These are phyloP conservation scores for Leccinum disarticulatum DNA, from an alignment of 768 basidiomycete genomes.

Conservation along the genomic window DNA sequence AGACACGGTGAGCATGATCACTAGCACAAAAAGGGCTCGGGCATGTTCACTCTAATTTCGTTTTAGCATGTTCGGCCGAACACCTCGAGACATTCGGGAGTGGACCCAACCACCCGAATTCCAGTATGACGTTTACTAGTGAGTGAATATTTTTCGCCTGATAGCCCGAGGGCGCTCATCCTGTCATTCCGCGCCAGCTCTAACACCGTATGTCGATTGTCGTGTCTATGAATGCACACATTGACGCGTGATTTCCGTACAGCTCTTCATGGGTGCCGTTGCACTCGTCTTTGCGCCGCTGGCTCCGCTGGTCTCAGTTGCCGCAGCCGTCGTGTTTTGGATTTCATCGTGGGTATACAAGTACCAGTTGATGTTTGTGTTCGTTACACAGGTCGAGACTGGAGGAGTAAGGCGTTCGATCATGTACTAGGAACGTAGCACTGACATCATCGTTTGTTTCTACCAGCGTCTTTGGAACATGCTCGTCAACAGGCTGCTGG, in stretches of 20 bases:
- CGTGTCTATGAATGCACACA: not conserved
- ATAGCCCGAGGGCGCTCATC: constrained; percentile 1
- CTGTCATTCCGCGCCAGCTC: constrained; percentile 37
- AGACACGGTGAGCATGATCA: constrained; percentile 57
- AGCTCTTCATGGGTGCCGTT: constrained; percentile 92
- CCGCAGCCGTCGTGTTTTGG: constrained; percentile 86
- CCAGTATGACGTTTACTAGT: constrained; percentile 85
- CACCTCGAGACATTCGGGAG: constrained; percentile 86
- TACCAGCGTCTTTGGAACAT: constrained; percentile 88
- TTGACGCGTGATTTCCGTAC: constrained; percentile 9
- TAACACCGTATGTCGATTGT: constrained; percentile 47
- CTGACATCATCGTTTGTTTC: constrained; percentile 1
- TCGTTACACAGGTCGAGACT: constrained; percentile 82
- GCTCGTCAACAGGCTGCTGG: constrained; percentile 84
- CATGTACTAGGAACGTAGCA: not conserved
- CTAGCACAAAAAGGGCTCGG: not conserved
- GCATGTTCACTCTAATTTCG: constrained; percentile 1
- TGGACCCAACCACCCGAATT: constrained; percentile 91
- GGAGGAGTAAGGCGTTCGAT: constrained; percentile 69
- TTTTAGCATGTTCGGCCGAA: constrained; percentile 75
- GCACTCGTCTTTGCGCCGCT: constrained; percentile 93
- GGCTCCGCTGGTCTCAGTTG: constrained; percentile 85
- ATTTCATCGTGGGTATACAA: constrained; percentile 87
- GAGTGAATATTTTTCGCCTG: constrained; percentile 30
- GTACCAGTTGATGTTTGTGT: constrained; percentile 96